These are phyloP conservation scores for Tieghemiomyces parasiticus DNA, from an alignment of 192 early-diverging fungal species.

Conservation along the genomic window DNA sequence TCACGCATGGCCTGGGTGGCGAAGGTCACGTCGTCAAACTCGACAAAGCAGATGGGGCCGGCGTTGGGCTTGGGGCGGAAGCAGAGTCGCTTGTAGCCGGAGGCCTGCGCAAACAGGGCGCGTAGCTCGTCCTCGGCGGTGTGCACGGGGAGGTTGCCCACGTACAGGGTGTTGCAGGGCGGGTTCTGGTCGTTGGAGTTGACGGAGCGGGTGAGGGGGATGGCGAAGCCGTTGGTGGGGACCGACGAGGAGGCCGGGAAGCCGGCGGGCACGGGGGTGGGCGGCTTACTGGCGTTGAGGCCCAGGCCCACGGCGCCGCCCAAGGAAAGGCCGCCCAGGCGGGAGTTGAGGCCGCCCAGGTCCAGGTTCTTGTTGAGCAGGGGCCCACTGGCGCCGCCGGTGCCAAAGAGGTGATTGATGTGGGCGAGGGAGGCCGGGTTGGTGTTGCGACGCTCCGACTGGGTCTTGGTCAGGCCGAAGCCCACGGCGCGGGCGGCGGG, in stretches of 20 bases:
- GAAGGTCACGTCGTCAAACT: conserved; percentile 90
- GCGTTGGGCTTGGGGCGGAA: conserved; percentile 71
- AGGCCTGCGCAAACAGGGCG: conserved; percentile 58
- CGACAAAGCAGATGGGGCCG: conserved; percentile 98
- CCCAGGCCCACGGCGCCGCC: not conserved
- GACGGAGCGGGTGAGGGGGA: conserved; percentile 32
- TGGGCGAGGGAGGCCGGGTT: conserved; percentile 13
- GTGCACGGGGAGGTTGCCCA: conserved; percentile 85
- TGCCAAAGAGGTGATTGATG: conserved; percentile 11
- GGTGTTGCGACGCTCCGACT: conserved; percentile 9
- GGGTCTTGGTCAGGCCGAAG: conserved; percentile 11
- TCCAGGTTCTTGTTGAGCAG: conserved; percentile 7
- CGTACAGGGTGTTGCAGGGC: conserved; percentile 98
- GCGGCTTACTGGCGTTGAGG: too few relatives aligned
- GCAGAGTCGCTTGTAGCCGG: conserved; percentile 82
- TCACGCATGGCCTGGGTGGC: conserved; percentile 81
- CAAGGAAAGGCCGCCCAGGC: not conserved
- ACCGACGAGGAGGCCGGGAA: conserved; percentile 28
- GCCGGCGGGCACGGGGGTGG: not conserved
- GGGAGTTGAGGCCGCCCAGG: conserved; percentile 10
- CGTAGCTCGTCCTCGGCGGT: conserved; percentile 84
- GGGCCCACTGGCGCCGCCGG: not conserved
- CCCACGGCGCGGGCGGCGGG: conserved; percentile 1
- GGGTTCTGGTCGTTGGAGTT: conserved; percentile 85
- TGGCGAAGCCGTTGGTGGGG: conserved; percentile 17